A percentile compares a stretch with the other conserved stretches of the same genome.
Conservation (phyloP, 2,329 filamentous ascomycete species). For the Amauroascus niger region DNA sequence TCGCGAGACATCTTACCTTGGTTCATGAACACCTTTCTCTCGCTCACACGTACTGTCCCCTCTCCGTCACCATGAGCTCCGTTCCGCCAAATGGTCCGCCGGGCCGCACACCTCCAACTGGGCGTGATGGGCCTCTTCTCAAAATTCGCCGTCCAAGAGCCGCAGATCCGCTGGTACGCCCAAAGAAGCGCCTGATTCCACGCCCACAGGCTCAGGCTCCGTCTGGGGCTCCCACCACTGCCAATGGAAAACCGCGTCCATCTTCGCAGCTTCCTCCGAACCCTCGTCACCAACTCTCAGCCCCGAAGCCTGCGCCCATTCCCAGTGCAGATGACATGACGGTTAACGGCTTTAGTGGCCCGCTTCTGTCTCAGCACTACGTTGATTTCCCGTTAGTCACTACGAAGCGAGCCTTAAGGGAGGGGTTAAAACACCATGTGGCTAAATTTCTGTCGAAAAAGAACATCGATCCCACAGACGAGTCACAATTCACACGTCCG, state of each 20-base stretch:
- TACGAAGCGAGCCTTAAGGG: slow-evolving; percentile 68
- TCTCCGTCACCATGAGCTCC: slow-evolving; percentile 21
- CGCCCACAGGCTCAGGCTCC: slow-evolving; percentile 18
- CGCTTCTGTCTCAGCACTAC: slow-evolving; percentile 33
- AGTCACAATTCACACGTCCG: slow-evolving; percentile 74
- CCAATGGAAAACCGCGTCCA: slow-evolving; percentile 23
- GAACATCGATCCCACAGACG: slow-evolving; percentile 59
- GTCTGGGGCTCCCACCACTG: slow-evolving; percentile 5
- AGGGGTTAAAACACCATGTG: slow-evolving; percentile 75
- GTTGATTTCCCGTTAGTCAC: slow-evolving; percentile 63
- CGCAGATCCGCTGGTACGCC: slow-evolving; percentile 55
- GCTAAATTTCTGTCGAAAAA: slow-evolving; percentile 65
- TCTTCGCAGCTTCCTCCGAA: slow-evolving; percentile 14
- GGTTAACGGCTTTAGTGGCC: slow-evolving; percentile 36
- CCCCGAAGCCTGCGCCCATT: slow-evolving; percentile 18
- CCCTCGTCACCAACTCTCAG: slow-evolving; percentile 17
- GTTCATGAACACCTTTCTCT: neutral
- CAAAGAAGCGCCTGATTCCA: slow-evolving; percentile 41
- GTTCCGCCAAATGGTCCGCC: slow-evolving; percentile 38
- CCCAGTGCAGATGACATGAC: slow-evolving; percentile 26
- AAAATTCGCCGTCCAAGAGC: slow-evolving; percentile 43
- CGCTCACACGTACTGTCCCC: neutral
- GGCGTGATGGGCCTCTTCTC: slow-evolving; percentile 38
- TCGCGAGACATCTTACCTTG: neutral
- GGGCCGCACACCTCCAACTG: slow-evolving; percentile 38